Base-by-base conservation (phyloP, 768 basidiomycete genomes). In the Chalciporus chontae region DNA sequence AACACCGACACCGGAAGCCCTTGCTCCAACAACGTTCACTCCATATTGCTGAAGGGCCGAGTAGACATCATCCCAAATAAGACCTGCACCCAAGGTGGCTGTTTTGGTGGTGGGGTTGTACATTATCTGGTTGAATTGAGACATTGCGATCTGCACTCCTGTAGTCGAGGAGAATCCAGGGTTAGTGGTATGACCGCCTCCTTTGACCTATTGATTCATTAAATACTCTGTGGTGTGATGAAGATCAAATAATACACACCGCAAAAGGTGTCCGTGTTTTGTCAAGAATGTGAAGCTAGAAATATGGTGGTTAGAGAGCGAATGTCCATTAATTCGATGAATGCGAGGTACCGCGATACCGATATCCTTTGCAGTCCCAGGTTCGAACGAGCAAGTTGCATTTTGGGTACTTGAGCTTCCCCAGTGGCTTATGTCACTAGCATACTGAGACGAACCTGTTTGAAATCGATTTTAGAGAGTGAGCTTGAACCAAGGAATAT, bases 11-110 rank as follows among this genome's bases (percentile, higher is more conserved):
- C 81, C 83, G 2, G 71, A 55, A 0, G 81, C 75, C 2, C 80
- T 42, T 65, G 8, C 80, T 3, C 84, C 83, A 4, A 84, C 73
- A 10, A 84, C 79, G 40, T 73, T 82, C 9, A 82, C 77, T 0
- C 67, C 69, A 40, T 72, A 56, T 0, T 77, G 78, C 8, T 68
- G 72, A 1, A 86, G 71, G 10, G 52, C 52, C 5, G 63, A 64
- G 51, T 85, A 87, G 67, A 79, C 83, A 41, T 84, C 74, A 57
- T 87, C 84, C 85, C 85, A 88, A 14, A 79, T 67, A 2, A 81
- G 62, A 7, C 74, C 72, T 0, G 70, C 55, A 14, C 70, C 73
- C 18, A 75, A 43, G 4, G 60, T 64, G 2, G 61, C 79, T 0
- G 73, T 78, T 50, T 73, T 66, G 0, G 70, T 55, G 0, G 45